Conservation (phyloP, 352 stramenopile genomes). For the Phytophthora europaea region DNA sequence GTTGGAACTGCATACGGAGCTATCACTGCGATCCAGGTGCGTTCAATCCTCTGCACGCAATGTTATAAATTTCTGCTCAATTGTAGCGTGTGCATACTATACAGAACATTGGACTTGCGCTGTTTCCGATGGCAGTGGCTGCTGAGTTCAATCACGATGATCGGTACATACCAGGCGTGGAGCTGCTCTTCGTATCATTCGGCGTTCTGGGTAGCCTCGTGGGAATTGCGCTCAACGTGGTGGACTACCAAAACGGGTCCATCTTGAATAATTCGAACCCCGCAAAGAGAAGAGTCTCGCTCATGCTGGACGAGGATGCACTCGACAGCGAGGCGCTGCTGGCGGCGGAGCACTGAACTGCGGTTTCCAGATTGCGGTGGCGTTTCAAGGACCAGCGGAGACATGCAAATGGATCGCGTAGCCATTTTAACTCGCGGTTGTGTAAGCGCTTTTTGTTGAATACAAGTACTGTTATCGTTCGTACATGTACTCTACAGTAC, state of each 20-base stretch:
- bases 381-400: too few relatives aligned
- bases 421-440: not conserved
- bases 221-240: constrained; percentile 74
- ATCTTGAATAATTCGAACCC: constrained; percentile 74
- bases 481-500: too few relatives aligned
- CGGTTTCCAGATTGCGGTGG: too few relatives aligned
- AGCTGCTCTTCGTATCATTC: constrained; percentile 87
- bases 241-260: constrained; percentile 84
- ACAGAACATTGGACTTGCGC: constrained; percentile 85
- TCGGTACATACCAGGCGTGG: constrained; percentile 82
- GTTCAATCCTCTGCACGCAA: not conserved
- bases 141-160: constrained; percentile 78
- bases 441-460: too few relatives aligned
- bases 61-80: not conserved
- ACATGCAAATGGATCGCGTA: not conserved
- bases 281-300: constrained; percentile 46
- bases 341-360: constrained; percentile 57
- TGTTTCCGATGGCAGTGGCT: constrained; percentile 83
- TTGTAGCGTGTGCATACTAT: constrained; percentile 3
- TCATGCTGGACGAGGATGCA: constrained; percentile 66
- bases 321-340: constrained; percentile 71
- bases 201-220: constrained; percentile 78
- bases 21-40: constrained; percentile 94
- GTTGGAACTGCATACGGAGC: constrained; percentile 94
- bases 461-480: too few relatives aligned